A percentile compares a stretch with the other conserved stretches of the same genome.
These are phyloP conservation scores for Annona squamosa DNA, from an alignment of 164 flowering plant genomes.

Conservation along the genomic window DNA sequence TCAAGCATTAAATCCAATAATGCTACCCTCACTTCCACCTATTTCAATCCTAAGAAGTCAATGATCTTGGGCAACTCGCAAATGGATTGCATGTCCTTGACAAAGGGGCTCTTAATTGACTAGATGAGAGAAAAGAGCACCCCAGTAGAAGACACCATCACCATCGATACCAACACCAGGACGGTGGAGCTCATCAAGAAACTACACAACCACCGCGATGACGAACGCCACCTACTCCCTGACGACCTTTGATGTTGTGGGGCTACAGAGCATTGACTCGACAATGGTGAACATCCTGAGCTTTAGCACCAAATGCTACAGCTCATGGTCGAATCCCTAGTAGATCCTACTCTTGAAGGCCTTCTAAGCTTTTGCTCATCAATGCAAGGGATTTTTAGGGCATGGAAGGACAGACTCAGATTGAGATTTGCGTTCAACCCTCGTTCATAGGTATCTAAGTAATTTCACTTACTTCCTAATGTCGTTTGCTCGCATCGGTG, in stretches of 20 bases:
- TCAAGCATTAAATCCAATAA: conserved; percentile 65
- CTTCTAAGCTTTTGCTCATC: conserved; percentile 27
- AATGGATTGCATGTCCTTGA: conserved; percentile 57
- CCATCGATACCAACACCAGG: conserved; percentile 42
- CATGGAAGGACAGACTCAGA: too few species aligned
- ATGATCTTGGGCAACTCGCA: conserved; percentile 53
- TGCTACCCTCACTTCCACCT: conserved; percentile 21
- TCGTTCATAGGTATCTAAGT: too few species aligned
- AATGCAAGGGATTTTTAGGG: too few species aligned
- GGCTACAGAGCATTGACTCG: conserved; percentile 41
- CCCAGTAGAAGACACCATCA: conserved; percentile 30
- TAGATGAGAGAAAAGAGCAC: conserved; percentile 52
- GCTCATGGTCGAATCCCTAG: conserved; percentile 53
- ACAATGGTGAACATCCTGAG: conserved; percentile 40
- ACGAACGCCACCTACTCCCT: conserved; percentile 47
- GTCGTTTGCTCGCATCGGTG: too few species aligned
- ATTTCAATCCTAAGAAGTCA: conserved; percentile 26
- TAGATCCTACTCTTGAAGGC: conserved; percentile 44
- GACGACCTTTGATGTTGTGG: conserved; percentile 23
- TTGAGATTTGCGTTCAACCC: too few species aligned
- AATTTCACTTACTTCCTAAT: too few species aligned
- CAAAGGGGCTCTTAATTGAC: conserved; percentile 70
- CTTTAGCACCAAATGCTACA: conserved; percentile 61
- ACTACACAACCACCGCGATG: conserved; percentile 49
- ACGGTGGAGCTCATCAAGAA: conserved; percentile 52